Evolutionary conservation across 305 asterid species (phyloP).

Genomic region (Solanum hybrid): DNA sequence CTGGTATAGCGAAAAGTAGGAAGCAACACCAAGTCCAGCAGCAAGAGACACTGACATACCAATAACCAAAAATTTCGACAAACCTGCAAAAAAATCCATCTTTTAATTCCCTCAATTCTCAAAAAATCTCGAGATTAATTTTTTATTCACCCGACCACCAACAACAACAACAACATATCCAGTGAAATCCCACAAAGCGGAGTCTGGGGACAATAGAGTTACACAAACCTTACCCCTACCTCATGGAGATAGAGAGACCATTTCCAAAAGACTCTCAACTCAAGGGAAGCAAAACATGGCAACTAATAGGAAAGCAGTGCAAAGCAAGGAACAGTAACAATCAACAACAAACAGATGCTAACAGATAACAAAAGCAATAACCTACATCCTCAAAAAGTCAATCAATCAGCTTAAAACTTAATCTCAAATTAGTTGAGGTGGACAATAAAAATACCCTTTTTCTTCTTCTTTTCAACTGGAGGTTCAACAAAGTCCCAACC

Average conservation of each 20-base stretch:
- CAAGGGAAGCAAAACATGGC: neutral
- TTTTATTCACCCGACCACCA: neutral
- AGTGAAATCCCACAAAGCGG: no score
- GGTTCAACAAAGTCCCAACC: slow-evolving; percentile 67
- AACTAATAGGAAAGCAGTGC: neutral
- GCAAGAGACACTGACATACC: slow-evolving; percentile 55
- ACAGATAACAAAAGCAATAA: neutral
- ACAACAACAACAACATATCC: neutral
- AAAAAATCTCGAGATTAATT: neutral
- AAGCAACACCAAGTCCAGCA: slow-evolving; percentile 49
- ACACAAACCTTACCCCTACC: neutral
- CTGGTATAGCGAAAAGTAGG: slow-evolving; percentile 36
- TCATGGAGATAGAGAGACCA: neutral
- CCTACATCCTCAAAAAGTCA: neutral
- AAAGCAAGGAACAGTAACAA: neutral
- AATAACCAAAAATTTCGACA: slow-evolving; percentile 35
- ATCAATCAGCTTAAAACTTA: neutral
- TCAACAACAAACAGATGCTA: neutral
- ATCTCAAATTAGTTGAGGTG: neutral
- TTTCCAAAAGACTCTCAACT: neutral
- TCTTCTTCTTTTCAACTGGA: slow-evolving; percentile 17
- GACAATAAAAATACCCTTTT: slow-evolving; percentile 6
- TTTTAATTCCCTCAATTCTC: neutral
- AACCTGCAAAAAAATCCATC: slow-evolving; percentile 33
- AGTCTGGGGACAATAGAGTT: neutral